A percentile compares a stretch with the other conserved stretches of the same genome.
Conservation (phyloP, 306 rosid species). For the Cicer pinnatifidum region DNA sequence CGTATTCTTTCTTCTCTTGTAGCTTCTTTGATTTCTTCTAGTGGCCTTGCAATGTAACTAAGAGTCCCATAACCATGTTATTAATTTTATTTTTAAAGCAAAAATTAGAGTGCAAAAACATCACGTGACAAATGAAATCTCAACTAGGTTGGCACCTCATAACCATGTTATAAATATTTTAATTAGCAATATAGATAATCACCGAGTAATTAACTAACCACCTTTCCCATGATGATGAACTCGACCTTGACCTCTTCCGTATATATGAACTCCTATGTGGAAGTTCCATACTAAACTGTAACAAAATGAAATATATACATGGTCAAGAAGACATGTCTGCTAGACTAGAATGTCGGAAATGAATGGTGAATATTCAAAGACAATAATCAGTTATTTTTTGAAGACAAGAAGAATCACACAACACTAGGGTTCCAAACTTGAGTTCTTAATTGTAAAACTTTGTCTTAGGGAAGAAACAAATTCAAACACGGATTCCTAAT, state of each 20-base stretch:
- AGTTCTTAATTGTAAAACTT: background rate
- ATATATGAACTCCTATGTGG: conserved; percentile 19
- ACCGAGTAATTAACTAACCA: conserved; percentile 39
- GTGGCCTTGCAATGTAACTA: conserved; percentile 74
- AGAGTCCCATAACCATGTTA: conserved; percentile 36
- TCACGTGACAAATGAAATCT: too few species aligned
- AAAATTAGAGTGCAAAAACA: too few species aligned
- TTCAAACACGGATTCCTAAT: background rate
- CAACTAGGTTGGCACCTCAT: background rate
- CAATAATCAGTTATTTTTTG: background rate
- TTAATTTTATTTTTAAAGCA: background rate
- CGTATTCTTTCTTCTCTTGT: conserved; percentile 57
- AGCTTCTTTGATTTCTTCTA: conserved; percentile 65
- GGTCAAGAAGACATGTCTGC: conserved; percentile 15
- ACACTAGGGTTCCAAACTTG: conserved; percentile 6
- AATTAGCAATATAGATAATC: conserved; percentile 7
- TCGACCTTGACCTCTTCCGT: conserved; percentile 60
- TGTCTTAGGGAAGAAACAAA: conserved; percentile 2
- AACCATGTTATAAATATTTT: conserved; percentile 38
- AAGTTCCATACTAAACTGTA: conserved; percentile 51
- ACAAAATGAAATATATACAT: conserved; percentile 7
- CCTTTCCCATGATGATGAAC: conserved; percentile 67
- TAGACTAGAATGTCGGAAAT: background rate
- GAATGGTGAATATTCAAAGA: background rate
- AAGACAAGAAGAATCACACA: background rate